phyloP scores from a whole-genome alignment of 371 early-diverging fungal genomes.

The Rhizopus arrhizus region DNA sequence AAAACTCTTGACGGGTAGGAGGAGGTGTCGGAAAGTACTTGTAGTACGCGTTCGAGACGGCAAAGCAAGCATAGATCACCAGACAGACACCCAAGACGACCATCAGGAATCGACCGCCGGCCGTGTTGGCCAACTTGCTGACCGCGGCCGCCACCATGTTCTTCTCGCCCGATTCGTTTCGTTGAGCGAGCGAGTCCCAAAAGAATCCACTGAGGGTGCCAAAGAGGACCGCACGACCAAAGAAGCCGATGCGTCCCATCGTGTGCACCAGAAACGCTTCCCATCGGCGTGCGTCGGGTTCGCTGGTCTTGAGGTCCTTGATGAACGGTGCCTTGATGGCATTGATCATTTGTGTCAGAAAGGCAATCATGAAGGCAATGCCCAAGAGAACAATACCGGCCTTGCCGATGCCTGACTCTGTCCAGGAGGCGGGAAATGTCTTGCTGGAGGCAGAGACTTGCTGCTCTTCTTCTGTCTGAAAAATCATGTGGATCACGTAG shows the following conservation, averaged over 20 bases:
- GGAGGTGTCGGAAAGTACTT: slow-evolving; percentile 55
- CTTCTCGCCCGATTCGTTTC: slow-evolving; percentile 37
- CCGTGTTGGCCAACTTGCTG: slow-evolving; percentile 30
- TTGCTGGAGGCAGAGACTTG: slow-evolving; percentile 38
- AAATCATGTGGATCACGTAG: slow-evolving; percentile 49
- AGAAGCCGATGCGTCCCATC: slow-evolving; percentile 47
- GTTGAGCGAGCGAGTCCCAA: slow-evolving; percentile 45
- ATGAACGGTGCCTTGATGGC: slow-evolving; percentile 45
- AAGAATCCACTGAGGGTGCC: slow-evolving; percentile 48
- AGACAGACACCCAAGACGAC: slow-evolving; percentile 41
- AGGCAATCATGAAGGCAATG: slow-evolving; percentile 49
- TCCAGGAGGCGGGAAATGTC: slow-evolving; percentile 50
- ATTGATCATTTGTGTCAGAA: slow-evolving; percentile 48
- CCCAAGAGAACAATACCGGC: slow-evolving; percentile 43
- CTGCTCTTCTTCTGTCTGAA: slow-evolving; percentile 42
- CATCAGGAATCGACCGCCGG: slow-evolving; percentile 44
- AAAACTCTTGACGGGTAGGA: slow-evolving; percentile 35
- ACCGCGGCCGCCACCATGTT: slow-evolving; percentile 47
- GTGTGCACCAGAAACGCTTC: slow-evolving; percentile 36
- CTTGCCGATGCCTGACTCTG: slow-evolving; percentile 31
- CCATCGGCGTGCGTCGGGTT: slow-evolving; percentile 33
- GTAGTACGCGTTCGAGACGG: slow-evolving; percentile 44
- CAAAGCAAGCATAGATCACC: slow-evolving; percentile 48
- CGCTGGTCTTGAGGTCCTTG: slow-evolving; percentile 40
- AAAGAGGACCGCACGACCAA: slow-evolving; percentile 47